phyloP scores from a whole-genome alignment of 306 rosid genomes.

The Ochetophila trinervis region DNA sequence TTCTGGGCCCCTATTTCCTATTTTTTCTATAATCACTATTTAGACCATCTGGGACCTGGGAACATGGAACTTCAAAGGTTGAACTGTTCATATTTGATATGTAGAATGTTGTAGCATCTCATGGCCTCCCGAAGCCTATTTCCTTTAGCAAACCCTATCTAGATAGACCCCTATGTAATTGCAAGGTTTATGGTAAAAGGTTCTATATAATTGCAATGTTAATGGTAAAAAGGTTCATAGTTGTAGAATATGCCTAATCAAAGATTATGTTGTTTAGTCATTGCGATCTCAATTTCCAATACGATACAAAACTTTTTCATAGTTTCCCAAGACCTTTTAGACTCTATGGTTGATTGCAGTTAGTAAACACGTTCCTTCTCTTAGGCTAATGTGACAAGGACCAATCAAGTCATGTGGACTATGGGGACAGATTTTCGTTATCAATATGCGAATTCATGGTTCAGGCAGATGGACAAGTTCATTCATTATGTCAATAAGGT shows the following conservation, averaged over 20 bases:
- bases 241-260: too few relatives aligned
- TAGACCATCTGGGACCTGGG: neutral
- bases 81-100: too few relatives aligned
- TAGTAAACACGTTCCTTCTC: slow-evolving; percentile 4
- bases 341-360: slow-evolving; percentile 7
- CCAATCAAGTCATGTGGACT: slow-evolving; percentile 88
- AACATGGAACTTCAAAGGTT: too few relatives aligned
- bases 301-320: too few relatives aligned
- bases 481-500: slow-evolving; percentile 92
- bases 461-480: slow-evolving; percentile 97
- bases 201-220: too few relatives aligned
- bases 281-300: neutral
- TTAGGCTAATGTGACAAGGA: slow-evolving; percentile 80
- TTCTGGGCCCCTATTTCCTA: neutral
- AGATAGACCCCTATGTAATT: too few relatives aligned
- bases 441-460: slow-evolving; percentile 94
- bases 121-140: too few relatives aligned
- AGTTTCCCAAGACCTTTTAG: neutral
- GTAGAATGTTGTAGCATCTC: too few relatives aligned
- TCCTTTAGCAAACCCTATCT: too few relatives aligned
- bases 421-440: slow-evolving; percentile 97
- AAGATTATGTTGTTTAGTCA: neutral
- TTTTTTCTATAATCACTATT: neutral
- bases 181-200: too few relatives aligned
- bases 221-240: too few relatives aligned